phyloP scores from a whole-genome alignment of 768 basidiomycete species.

The Lactifluus subvellereus region DNA sequence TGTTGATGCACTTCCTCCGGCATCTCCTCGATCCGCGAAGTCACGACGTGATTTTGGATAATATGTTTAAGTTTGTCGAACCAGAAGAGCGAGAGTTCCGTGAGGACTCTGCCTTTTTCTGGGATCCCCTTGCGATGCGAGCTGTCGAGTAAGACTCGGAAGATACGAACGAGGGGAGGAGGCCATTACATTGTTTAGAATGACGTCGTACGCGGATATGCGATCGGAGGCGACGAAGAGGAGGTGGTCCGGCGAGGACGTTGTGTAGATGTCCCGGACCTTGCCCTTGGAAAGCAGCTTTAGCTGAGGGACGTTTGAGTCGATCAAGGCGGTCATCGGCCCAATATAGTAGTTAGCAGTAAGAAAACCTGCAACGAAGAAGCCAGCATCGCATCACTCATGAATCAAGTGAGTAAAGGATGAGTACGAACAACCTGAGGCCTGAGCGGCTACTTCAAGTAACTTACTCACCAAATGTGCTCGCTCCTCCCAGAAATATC shows the following conservation, averaged over 20 bases:
- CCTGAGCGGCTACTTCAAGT: too few species aligned
- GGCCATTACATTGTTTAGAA: constrained; percentile 71
- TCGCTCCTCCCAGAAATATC: too few species aligned
- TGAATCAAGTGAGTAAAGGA: too few species aligned
- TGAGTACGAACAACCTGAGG: too few species aligned
- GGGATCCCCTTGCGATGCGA: constrained; percentile 71
- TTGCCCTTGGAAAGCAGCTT: constrained; percentile 83
- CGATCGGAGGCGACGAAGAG: constrained; percentile 94
- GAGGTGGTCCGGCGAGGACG: constrained; percentile 62
- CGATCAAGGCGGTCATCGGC: constrained; percentile 37
- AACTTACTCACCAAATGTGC: too few species aligned
- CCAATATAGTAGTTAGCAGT: not conserved
- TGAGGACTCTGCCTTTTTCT: constrained; percentile 85
- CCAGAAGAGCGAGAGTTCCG: constrained; percentile 92
- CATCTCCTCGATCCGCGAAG: constrained; percentile 72
- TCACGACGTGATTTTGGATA: constrained; percentile 87
- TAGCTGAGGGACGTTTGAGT: constrained; percentile 55
- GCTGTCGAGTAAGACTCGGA: not conserved
- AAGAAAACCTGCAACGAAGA: too few species aligned
- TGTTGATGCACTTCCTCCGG: constrained; percentile 72
- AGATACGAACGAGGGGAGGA: not conserved
- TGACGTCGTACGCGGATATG: constrained; percentile 97
- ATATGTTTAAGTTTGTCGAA: constrained; percentile 75
- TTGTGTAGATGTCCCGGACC: constrained; percentile 91
- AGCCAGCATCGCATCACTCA: too few species aligned